These are phyloP conservation scores for Fagopyrum tataricum DNA, from an alignment of 148 eudicot species.

Conservation along the genomic window DNA sequence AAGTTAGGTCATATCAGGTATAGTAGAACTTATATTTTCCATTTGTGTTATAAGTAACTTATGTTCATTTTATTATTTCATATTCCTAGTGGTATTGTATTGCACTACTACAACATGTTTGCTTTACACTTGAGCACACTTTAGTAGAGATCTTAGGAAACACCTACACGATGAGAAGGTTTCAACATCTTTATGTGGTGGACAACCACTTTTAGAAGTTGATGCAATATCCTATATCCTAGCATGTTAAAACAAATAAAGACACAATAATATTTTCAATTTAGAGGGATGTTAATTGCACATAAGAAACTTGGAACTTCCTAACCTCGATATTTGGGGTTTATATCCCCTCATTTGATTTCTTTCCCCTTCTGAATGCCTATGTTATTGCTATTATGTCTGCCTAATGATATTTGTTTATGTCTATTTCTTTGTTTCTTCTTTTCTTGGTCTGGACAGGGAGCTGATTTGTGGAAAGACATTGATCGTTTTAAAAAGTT, in stretches of 20 bases:
- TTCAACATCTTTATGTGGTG: background rate
- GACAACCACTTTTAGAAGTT: background rate
- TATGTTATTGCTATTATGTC: background rate
- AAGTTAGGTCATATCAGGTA: slow-evolving; percentile 91
- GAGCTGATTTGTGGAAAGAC: slow-evolving; percentile 87
- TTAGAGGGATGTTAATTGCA: background rate
- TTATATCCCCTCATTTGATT: background rate
- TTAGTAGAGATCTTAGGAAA: background rate
- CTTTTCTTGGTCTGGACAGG: slow-evolving; percentile 26
- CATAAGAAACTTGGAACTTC: background rate
- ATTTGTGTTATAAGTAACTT: background rate
- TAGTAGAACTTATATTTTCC: background rate
- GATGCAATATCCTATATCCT: background rate
- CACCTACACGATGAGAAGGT: background rate
- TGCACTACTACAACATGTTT: background rate
- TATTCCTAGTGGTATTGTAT: background rate
- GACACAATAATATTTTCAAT: background rate
- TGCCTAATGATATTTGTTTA: background rate
- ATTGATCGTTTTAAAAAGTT: slow-evolving; percentile 62
- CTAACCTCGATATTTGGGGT: background rate
- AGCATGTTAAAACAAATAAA: background rate
- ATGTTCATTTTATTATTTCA: background rate
- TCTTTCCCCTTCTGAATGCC: background rate
- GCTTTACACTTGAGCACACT: background rate
- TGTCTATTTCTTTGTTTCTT: background rate